Evolutionary conservation across 2,329 filamentous ascomycete species (phyloP).

Genomic region (Sporothrix curviconia): DNA sequence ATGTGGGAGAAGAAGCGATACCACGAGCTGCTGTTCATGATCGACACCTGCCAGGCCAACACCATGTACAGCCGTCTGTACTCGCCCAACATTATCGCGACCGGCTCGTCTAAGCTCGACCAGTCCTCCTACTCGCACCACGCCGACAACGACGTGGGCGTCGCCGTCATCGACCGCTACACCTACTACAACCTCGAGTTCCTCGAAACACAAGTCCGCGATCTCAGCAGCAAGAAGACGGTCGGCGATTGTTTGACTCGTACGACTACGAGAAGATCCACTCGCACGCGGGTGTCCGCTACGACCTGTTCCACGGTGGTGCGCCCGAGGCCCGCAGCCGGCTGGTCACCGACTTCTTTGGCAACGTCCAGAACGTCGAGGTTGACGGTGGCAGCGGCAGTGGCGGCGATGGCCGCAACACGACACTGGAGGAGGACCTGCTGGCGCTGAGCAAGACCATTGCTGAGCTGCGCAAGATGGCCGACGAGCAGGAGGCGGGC

Average conservation of each 20-base stretch:
- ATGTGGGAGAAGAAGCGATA: slow-evolving; percentile 99
- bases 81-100: slow-evolving; percentile 95
- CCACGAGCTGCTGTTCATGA: slow-evolving; percentile 98
- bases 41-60: slow-evolving; percentile 98
- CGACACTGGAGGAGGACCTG: slow-evolving; percentile 64
- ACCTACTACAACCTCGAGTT: slow-evolving; percentile 99
- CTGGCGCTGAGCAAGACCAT: slow-evolving; percentile 66
- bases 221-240: slow-evolving; percentile 79
- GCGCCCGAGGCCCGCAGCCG: slow-evolving; percentile 69
- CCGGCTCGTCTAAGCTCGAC: slow-evolving; percentile 91
- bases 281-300: slow-evolving; percentile 82
- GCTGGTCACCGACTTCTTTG: slow-evolving; percentile 93
- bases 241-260: slow-evolving; percentile 92
- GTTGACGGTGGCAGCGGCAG: slow-evolving; percentile 53
- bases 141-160: slow-evolving; percentile 94
- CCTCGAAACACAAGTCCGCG: slow-evolving; percentile 81
- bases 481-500: slow-evolving; percentile 36
- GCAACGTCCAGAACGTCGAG: slow-evolving; percentile 95
- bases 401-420: slow-evolving; percentile 33
- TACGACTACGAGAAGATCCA: slow-evolving; percentile 95
- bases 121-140: slow-evolving; percentile 97
- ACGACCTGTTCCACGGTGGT: slow-evolving; percentile 88
- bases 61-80: slow-evolving; percentile 99
- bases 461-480: slow-evolving; percentile 44
- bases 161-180: slow-evolving; percentile 96